Conservation (phyloP, 176 grass and related monocot species). For the Musa beccarii region DNA sequence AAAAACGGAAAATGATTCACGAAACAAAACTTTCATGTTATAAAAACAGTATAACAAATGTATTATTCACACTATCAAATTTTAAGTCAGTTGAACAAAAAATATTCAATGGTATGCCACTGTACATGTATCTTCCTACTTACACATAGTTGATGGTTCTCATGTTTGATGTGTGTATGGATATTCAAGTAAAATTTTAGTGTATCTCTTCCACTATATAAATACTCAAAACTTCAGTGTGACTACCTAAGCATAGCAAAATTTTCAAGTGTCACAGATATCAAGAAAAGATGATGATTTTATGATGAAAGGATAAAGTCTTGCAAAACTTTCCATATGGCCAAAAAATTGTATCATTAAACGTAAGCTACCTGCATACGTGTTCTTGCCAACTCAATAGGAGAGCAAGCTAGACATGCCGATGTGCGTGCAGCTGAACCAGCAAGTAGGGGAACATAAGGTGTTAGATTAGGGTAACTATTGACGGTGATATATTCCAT, state of each 20-base stretch:
- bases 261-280: not conserved
- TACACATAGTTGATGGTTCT: too few relatives aligned
- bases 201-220: too few relatives aligned
- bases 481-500: conserved; percentile 58
- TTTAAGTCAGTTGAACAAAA: too few relatives aligned
- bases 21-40: too few relatives aligned
- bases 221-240: too few relatives aligned
- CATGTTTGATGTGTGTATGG: too few relatives aligned
- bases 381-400: conserved; percentile 82
- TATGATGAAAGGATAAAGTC: not conserved
- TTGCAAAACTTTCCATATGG: not conserved
- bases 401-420: conserved; percentile 78
- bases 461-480: conserved; percentile 45
- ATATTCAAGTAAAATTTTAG: too few relatives aligned
- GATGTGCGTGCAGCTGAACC: conserved; percentile 62
- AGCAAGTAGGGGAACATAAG: conserved; percentile 67
- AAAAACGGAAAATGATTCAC: too few relatives aligned
- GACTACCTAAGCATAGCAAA: not conserved
- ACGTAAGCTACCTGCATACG: conserved; percentile 64
- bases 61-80: too few relatives aligned
- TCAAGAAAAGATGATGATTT: not conserved
- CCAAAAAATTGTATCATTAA: not conserved
- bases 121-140: too few relatives aligned
- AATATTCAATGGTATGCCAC: too few relatives aligned
- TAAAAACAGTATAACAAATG: too few relatives aligned